Evolutionary conservation across 352 stramenopile genomes (phyloP).

Genomic region (Globisporangium spinosum): DNA sequence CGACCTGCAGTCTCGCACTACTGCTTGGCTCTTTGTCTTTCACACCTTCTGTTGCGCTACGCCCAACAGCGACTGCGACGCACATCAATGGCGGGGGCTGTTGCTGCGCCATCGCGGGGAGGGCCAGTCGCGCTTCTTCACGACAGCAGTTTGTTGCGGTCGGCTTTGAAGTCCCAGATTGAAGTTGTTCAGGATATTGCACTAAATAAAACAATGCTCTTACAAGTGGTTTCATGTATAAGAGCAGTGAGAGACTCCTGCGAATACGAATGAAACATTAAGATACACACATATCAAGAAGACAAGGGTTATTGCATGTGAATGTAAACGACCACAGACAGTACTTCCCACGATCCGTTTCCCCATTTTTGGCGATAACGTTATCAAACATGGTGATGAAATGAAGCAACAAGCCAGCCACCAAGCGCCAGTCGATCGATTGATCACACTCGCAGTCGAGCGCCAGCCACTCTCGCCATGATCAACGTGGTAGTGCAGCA

Average conservation of each 20-base stretch:
- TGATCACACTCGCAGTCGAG: neutral
- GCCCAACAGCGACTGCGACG: neutral
- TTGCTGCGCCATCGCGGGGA: too few relatives aligned
- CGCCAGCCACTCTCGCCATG: neutral
- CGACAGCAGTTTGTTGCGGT: too few relatives aligned
- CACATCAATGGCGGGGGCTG: too few relatives aligned
- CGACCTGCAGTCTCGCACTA: neutral
- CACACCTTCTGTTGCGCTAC: neutral
- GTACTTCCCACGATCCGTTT: neutral
- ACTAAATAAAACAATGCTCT: too few relatives aligned
- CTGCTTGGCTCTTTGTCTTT: neutral
- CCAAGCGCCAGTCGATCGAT: neutral
- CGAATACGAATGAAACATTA: too few relatives aligned
- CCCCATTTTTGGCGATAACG: constrained; percentile 1
- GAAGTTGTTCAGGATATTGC: too few relatives aligned
- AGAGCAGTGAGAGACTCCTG: neutral
- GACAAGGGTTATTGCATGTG: too few relatives aligned
- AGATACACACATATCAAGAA: too few relatives aligned
- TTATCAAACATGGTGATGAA: neutral
- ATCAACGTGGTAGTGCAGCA: neutral
- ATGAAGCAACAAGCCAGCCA: neutral
- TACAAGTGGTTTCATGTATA: neutral
- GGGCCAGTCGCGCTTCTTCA: too few relatives aligned
- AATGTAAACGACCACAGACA: neutral
- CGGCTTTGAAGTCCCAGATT: too few relatives aligned